Percentiles rank a stretch among this genome's conserved stretches.
These are phyloP conservation scores for Russula emetica DNA, from an alignment of 768 basidiomycete genomes.

Conservation along the genomic window DNA sequence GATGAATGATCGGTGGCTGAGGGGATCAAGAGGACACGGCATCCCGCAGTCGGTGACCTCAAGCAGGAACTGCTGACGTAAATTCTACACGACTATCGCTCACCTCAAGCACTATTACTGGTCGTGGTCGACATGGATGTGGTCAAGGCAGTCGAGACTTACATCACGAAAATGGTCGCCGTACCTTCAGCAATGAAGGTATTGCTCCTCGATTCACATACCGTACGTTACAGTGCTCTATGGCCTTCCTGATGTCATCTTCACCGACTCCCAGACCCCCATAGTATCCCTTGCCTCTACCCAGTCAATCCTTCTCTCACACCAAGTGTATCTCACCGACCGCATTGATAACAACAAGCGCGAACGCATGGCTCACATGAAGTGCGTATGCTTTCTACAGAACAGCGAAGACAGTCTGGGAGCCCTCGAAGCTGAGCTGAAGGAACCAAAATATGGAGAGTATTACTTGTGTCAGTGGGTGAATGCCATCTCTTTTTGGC, in stretches of 20 bases:
- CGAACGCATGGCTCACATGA: slow-evolving; percentile 93
- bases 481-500: slow-evolving; percentile 39
- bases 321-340: slow-evolving; percentile 98
- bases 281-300: slow-evolving; percentile 94
- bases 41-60: too few relatives aligned
- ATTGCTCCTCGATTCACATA: slow-evolving; percentile 88
- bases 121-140: slow-evolving; percentile 81
- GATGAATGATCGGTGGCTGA: slow-evolving; percentile 6
- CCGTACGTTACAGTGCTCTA: slow-evolving; percentile 48
- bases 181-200: slow-evolving; percentile 92
- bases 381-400: slow-evolving; percentile 92
- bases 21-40: neutral
- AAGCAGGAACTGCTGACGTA: slow-evolving; percentile 8
- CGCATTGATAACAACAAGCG: slow-evolving; percentile 91
- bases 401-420: slow-evolving; percentile 77
- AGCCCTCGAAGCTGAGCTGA: slow-evolving; percentile 77
- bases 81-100: neutral
- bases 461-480: slow-evolving; percentile 99
- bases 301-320: slow-evolving; percentile 86
- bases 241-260: neutral
- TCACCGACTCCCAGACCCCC: slow-evolving; percentile 60
- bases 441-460: slow-evolving; percentile 91
- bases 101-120: neutral
- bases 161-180: slow-evolving; percentile 84
- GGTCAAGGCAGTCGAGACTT: slow-evolving; percentile 90